Percentiles rank a stretch among this genome's conserved stretches.
These are phyloP conservation scores for Xylariales sp. DNA, from an alignment of 2,329 filamentous ascomycete genomes.

Conservation along the genomic window DNA sequence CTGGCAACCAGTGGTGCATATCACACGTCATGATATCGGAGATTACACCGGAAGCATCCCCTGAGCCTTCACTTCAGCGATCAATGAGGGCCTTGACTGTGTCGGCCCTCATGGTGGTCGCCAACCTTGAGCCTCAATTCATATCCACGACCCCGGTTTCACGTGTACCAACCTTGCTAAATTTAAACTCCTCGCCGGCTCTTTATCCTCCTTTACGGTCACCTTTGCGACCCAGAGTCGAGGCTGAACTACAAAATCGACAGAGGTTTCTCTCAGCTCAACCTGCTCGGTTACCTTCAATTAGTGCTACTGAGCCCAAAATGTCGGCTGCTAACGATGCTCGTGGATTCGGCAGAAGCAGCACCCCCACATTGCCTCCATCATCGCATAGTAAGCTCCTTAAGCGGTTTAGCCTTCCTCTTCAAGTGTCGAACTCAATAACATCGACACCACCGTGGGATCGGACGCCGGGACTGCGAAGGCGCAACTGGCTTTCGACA, in stretches of 20 bases:
- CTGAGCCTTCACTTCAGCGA: no score
- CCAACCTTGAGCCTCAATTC: conserved; percentile 6
- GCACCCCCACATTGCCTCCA: conserved; percentile 8
- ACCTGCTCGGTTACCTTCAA: conserved; percentile 18
- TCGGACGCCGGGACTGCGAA: not conserved
- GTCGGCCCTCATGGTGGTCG: conserved; percentile 22
- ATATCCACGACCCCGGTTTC: not conserved
- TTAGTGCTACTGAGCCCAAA: conserved; percentile 17
- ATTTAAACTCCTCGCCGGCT: not conserved
- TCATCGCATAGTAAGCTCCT: conserved; percentile 4
- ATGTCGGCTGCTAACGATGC: conserved; percentile 1
- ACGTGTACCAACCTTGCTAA: conserved; percentile 4
- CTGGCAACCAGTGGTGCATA: conserved; percentile 8
- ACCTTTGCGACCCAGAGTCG: conserved; percentile 15
- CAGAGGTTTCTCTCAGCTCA: conserved; percentile 18
- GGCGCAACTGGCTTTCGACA: not conserved
- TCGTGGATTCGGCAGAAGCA: conserved; percentile 6
- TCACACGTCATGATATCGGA: conserved; percentile 9
- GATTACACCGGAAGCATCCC: conserved; percentile 13
- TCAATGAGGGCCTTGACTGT: no score
- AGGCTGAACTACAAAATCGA: conserved; percentile 15
- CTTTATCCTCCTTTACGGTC: conserved; percentile 10
- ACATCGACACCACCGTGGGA: conserved; percentile 5
- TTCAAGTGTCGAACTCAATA: not conserved
- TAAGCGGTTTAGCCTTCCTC: conserved; percentile 12